Evolutionary conservation across 1,139 yeast genomes (phyloP).

Genomic region (Candida tunisiensis): DNA sequence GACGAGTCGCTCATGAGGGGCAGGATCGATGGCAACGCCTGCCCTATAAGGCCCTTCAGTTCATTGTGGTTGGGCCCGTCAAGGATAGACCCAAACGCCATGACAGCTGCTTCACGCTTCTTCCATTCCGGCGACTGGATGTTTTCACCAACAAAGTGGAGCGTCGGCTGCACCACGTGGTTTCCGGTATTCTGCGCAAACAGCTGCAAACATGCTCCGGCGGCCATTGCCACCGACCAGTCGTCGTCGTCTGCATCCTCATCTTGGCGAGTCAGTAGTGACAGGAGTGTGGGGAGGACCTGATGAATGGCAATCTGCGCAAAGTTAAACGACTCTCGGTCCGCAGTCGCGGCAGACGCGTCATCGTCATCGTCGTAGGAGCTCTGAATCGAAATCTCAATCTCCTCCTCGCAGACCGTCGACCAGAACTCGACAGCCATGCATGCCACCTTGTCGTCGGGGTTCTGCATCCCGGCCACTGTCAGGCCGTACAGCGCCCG

Average conservation of each 20-base stretch:
- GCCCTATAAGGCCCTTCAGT: slow-evolving; percentile 48
- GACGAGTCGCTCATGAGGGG: slow-evolving; percentile 53
- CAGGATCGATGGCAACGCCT: slow-evolving; percentile 71
- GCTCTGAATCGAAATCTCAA: slow-evolving; percentile 55
- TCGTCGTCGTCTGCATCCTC: slow-evolving; percentile 83
- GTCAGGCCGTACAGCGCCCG: slow-evolving; percentile 87
- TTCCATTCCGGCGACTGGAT: slow-evolving; percentile 57
- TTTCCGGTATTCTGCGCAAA: slow-evolving; percentile 85
- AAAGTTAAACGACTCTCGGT: slow-evolving; percentile 36
- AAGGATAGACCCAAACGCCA: slow-evolving; percentile 95
- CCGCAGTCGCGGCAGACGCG: slow-evolving; percentile 5
- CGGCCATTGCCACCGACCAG: slow-evolving; percentile 98
- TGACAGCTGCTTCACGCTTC: slow-evolving; percentile 89
- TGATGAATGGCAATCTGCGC: slow-evolving; percentile 72
- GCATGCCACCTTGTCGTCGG: slow-evolving; percentile 79
- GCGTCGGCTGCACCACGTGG: slow-evolving; percentile 70
- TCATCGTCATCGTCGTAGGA: slow-evolving; percentile 32
- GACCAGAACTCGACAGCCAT: slow-evolving; percentile 99
- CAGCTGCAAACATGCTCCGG: slow-evolving; percentile 90
- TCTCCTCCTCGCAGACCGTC: slow-evolving; percentile 92
- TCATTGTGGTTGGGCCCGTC: slow-evolving; percentile 84
- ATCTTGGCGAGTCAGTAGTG: slow-evolving; percentile 71
- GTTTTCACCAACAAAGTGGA: slow-evolving; percentile 67
- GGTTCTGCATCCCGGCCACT: slow-evolving; percentile 79
- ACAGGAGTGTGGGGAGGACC: slow-evolving; percentile 73